A percentile compares a stretch with the other conserved stretches of the same genome.
These are phyloP conservation scores for Candida sp. DNA, from an alignment of 1,139 yeast species.

Conservation along the genomic window DNA sequence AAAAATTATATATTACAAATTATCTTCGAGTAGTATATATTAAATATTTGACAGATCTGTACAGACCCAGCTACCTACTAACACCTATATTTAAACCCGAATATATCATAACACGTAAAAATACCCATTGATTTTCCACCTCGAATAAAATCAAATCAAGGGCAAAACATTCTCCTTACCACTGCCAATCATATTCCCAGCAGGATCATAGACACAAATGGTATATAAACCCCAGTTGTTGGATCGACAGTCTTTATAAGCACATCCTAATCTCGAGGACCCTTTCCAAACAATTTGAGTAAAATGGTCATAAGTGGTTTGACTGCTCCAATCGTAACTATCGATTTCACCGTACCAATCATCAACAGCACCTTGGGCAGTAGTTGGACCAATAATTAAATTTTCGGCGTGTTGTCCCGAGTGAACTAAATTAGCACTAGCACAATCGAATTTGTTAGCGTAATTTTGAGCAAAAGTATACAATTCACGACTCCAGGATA, in stretches of 20 bases:
- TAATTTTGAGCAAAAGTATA: constrained; percentile 27
- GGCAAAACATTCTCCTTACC: constrained; percentile 26
- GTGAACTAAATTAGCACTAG: constrained; percentile 27
- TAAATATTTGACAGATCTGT: no score
- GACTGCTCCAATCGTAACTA: constrained; percentile 22
- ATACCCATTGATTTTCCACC: no score
- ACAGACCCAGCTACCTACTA: no score
- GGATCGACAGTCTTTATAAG: constrained; percentile 33
- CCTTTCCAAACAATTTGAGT: constrained; percentile 41
- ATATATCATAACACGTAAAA: no score
- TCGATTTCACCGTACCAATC: constrained; percentile 39
- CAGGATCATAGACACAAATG: constrained; percentile 56
- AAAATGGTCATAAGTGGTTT: constrained; percentile 32
- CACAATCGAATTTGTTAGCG: constrained; percentile 29
- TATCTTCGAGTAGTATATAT: no score
- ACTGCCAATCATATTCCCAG: constrained; percentile 54
- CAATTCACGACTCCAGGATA: constrained; percentile 29
- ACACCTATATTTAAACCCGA: no score
- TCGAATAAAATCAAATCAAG: not conserved
- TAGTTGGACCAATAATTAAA: constrained; percentile 28
- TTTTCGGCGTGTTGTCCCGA: constrained; percentile 38
- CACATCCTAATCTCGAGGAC: constrained; percentile 35
- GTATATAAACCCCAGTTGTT: constrained; percentile 51
- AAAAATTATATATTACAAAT: no score
- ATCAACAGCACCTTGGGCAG: constrained; percentile 23